Conservation (phyloP, 257 asterid genomes). For the Petrea volubilis region DNA sequence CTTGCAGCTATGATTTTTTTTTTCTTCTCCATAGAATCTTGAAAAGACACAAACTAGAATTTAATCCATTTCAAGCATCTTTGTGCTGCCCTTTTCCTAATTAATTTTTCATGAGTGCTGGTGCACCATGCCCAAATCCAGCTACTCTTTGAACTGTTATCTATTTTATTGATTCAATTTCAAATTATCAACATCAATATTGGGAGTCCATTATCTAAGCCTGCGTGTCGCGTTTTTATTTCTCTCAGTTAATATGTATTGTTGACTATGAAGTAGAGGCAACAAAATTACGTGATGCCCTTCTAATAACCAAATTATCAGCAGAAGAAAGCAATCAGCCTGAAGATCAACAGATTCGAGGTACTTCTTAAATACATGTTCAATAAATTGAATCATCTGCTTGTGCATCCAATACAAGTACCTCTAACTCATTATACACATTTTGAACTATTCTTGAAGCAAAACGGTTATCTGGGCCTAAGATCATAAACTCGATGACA, state of each 20-base stretch:
- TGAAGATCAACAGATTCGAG: slow-evolving; percentile 34
- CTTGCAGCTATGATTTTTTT: not conserved
- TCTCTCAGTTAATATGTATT: slow-evolving; percentile 61
- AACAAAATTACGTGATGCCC: slow-evolving; percentile 32
- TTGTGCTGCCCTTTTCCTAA: not conserved
- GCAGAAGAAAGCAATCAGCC: slow-evolving; percentile 38
- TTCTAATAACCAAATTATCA: slow-evolving; percentile 49
- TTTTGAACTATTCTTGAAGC: slow-evolving; percentile 26
- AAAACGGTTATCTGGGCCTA: slow-evolving; percentile 42
- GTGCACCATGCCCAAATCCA: not conserved
- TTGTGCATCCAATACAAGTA: slow-evolving; percentile 17
- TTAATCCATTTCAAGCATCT: not conserved
- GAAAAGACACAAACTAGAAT: not conserved
- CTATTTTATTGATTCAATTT: not conserved
- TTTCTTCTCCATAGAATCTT: not conserved
- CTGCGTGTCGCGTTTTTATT: slow-evolving; percentile 9
- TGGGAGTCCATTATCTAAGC: slow-evolving; percentile 12
- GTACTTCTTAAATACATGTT: slow-evolving; percentile 27
- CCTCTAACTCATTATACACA: slow-evolving; percentile 19
- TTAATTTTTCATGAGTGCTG: not conserved
- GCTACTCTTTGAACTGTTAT: not conserved
- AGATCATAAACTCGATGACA: slow-evolving; percentile 54
- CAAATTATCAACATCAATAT: not conserved
- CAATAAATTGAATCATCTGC: slow-evolving; percentile 21
- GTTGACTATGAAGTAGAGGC: slow-evolving; percentile 48